Base-by-base conservation (phyloP, 129 eudicot species). In the Chrysanthemum makinoi region DNA sequence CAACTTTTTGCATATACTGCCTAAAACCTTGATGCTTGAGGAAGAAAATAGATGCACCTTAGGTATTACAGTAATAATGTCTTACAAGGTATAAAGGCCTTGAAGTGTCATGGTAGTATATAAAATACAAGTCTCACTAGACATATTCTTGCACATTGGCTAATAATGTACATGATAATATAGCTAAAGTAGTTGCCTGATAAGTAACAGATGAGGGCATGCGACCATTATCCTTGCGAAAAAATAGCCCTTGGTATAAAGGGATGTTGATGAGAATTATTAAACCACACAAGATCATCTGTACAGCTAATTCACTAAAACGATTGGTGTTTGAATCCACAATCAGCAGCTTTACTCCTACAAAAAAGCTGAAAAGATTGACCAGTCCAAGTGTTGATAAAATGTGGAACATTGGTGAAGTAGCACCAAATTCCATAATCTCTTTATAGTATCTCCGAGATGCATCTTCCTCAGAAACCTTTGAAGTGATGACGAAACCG, bases 371-470 rank as follows among this genome's bases (percentile, higher is more conserved):
- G 58, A 59, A 20, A 72, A 72, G 59, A 55, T 72, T 72, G 44
- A 72, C 20, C 5, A 72, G 17, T 6, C 81, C 83, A 33, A 78
- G 63, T 8, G 83, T 79, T 10, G 80, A 69, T 52, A 83, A 44
- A 17, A 79, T 65, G 48, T 24, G 75, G 86, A 83, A 75, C 83
- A 79, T 83, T 5, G 78, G 80, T 33, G 79, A 83, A 46, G 78
- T 28, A 18, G 69, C 69, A 43, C 81, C 83, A 55, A 79, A 75
- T 48, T 82, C 83, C 80, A 82, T 78, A 4, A 54, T 59, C 48
- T 78, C 80, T 20, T 60, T 59, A 10, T 61, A 6, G 55, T 63
- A 74, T 52, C 86, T 69, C n/a, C 35, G 57, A 8, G 66, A 56
- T 22, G 69, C 46, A 35, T 79, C 83, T 7, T 82, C 75, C 19